Percentiles rank a stretch among this genome's conserved stretches.
Conservation (phyloP, 148 eudicot genomes). For the Tetragonia tetragonoides region DNA sequence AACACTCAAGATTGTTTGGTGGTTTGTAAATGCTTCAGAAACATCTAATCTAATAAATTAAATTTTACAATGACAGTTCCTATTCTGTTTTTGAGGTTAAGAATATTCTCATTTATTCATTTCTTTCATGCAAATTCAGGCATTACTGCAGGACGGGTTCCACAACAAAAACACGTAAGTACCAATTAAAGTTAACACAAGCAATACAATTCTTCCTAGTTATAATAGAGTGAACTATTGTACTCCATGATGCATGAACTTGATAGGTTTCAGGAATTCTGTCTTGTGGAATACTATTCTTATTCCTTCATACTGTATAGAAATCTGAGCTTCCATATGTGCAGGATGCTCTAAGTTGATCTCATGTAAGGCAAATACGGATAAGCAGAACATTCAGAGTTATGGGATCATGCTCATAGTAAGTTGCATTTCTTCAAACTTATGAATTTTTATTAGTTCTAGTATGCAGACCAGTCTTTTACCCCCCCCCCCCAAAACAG, state of each 20-base stretch:
- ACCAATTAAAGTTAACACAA: slow-evolving; percentile 5
- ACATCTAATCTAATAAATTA: neutral
- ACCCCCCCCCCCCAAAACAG: too few species aligned
- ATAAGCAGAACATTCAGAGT: slow-evolving; percentile 69
- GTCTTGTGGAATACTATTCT: neutral
- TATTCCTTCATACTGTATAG: neutral
- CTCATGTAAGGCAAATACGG: slow-evolving; percentile 53
- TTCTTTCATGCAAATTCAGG: slow-evolving; percentile 43
- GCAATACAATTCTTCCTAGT: neutral
- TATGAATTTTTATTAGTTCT: neutral
- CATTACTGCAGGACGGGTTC: slow-evolving; percentile 87
- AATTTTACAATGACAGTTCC: neutral
- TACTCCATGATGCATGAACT: slow-evolving; percentile 2
- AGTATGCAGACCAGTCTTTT: too few species aligned
- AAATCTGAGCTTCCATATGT: slow-evolving; percentile 18
- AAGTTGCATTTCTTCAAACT: slow-evolving; percentile 34
- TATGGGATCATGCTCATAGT: slow-evolving; percentile 86
- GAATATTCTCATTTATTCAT: slow-evolving; percentile 4
- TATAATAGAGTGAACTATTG: neutral
- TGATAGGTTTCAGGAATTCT: neutral
- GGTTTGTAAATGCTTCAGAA: neutral
- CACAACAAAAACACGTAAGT: slow-evolving; percentile 65
- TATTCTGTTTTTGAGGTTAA: neutral
- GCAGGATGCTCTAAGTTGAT: slow-evolving; percentile 86
- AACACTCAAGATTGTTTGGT: neutral